Percentiles rank a stretch among this genome's conserved stretches.
Conservation (phyloP, 1,284 basidiomycete species). For the Sparassis latifolia region DNA sequence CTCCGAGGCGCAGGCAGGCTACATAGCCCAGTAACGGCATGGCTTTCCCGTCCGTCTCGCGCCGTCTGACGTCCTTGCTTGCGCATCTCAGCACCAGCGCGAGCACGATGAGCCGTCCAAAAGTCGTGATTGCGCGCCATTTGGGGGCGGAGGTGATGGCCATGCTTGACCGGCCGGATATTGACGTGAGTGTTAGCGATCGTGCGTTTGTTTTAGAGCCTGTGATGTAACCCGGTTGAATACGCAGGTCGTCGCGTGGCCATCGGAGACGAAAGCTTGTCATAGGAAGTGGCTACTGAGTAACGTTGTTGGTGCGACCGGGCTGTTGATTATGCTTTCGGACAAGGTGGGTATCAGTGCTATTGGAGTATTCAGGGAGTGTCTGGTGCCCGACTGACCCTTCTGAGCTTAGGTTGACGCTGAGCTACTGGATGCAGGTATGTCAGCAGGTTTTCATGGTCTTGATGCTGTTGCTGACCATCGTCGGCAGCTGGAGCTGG, state of each 20-base stretch:
- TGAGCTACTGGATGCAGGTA: slow-evolving; percentile 68
- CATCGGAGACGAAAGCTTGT: slow-evolving; percentile 51
- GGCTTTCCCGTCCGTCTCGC: not conserved
- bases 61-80: not conserved
- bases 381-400: too few relatives aligned
- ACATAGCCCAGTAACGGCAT: not conserved
- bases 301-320: slow-evolving; percentile 60
- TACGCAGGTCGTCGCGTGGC: slow-evolving; percentile 62
- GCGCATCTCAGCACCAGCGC: not conserved
- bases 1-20: too few relatives aligned
- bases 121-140: slow-evolving; percentile 63
- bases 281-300: slow-evolving; percentile 75
- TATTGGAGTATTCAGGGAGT: not conserved
- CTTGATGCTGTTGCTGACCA: not conserved
- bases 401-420: slow-evolving; percentile 49
- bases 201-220: not conserved
- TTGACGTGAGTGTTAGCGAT: slow-evolving; percentile 41
- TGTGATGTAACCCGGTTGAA: not conserved
- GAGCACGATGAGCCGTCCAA: slow-evolving; percentile 22
- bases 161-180: slow-evolving; percentile 38
- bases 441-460: not conserved
- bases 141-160: slow-evolving; percentile 71
- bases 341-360: slow-evolving; percentile 49
- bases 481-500: slow-evolving; percentile 53
- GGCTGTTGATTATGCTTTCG: slow-evolving; percentile 61